Evolutionary conservation across 2,329 filamentous ascomycete species (phyloP).

Genomic region (Fusarium sp.): DNA sequence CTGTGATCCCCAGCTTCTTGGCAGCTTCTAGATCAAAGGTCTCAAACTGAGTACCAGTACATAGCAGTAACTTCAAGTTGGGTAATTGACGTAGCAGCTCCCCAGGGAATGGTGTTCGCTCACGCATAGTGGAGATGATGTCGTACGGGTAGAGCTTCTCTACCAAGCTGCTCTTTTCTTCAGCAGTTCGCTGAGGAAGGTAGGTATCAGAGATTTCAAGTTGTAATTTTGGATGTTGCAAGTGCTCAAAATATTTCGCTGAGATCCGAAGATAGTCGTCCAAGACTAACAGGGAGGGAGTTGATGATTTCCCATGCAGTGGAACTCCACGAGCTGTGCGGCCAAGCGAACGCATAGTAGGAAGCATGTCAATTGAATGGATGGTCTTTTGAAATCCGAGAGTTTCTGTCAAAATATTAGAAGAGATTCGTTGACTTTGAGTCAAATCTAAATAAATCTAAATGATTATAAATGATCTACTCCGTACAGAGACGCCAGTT

Average conservation of each 20-base stretch:
- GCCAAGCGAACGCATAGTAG: background rate
- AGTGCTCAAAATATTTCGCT: background rate
- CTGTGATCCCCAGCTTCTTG: background rate
- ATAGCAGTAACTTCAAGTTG: background rate
- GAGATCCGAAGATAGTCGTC: background rate
- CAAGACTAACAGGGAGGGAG: background rate
- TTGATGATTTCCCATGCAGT: no score
- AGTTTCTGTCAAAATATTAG: accelerated
- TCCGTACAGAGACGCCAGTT: no score
- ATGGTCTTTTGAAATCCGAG: accelerated
- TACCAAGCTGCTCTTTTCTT: background rate
- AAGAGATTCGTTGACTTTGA: background rate
- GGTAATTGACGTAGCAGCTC: background rate
- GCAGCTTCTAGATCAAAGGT: background rate
- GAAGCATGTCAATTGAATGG: background rate
- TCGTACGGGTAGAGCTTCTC: background rate
- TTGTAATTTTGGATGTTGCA: background rate
- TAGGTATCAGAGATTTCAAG: accelerated
- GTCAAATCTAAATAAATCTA: background rate
- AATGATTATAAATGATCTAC: background rate
- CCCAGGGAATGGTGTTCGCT: background rate
- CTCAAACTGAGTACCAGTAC: background rate
- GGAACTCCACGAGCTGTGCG: background rate
- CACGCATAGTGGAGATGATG: background rate
- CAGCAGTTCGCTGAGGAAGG: background rate